Conservation (phyloP, 192 early-diverging fungal species). For the Phlyctochytrium arcticum region DNA sequence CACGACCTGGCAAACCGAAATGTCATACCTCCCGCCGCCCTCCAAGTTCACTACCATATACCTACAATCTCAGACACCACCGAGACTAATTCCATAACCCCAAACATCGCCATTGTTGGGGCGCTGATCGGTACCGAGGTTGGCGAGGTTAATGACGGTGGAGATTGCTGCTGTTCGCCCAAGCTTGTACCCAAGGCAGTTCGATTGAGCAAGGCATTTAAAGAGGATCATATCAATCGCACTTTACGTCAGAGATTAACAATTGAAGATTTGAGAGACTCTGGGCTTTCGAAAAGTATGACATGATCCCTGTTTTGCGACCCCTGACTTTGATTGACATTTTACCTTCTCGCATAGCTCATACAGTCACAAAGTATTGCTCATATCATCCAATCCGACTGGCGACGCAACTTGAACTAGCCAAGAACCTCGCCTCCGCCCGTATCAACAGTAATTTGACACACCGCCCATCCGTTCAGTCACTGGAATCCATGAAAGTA, state of each 20-base stretch:
- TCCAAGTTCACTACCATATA: too few species aligned
- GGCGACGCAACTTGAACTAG: too few species aligned
- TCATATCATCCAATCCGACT: too few species aligned
- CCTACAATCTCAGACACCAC: too few species aligned
- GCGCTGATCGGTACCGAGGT: not conserved
- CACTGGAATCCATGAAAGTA: slow-evolving; percentile 20
- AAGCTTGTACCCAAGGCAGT: not conserved
- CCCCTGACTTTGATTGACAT: too few species aligned
- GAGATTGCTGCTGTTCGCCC: not conserved
- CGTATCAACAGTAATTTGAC: not conserved
- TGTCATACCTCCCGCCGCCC: too few species aligned
- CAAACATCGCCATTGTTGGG: too few species aligned
- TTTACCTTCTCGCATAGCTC: too few species aligned
- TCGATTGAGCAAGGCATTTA: not conserved
- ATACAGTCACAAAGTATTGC: too few species aligned
- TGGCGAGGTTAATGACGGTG: not conserved
- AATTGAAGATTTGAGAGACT: not conserved
- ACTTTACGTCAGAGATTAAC: not conserved
- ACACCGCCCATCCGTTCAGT: slow-evolving; percentile 5
- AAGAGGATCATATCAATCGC: not conserved
- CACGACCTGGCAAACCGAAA: not conserved
- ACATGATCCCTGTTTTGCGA: too few species aligned
- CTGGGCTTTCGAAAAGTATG: not conserved
- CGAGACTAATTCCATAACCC: too few species aligned
- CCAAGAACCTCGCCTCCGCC: too few species aligned